Conservation (phyloP, 768 basidiomycete genomes). For the Podaxis sp. region DNA sequence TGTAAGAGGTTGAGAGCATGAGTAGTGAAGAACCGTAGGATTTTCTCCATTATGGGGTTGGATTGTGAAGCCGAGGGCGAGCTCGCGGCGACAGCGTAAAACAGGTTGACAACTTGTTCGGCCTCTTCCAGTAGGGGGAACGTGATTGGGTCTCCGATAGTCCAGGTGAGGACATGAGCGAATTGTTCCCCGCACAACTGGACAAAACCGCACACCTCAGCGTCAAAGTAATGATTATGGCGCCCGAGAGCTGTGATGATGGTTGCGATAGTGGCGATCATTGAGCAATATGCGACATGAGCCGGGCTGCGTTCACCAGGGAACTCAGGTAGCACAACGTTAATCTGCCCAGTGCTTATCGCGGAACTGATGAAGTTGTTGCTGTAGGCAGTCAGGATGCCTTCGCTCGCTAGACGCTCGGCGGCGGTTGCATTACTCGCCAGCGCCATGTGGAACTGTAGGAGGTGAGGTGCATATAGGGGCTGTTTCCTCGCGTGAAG, state of each 20-base stretch:
- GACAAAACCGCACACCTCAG: slow-evolving; percentile 83
- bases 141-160: slow-evolving; percentile 74
- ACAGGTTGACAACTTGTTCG: slow-evolving; percentile 75
- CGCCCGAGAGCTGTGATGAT: slow-evolving; percentile 63
- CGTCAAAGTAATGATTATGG: slow-evolving; percentile 76
- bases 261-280: slow-evolving; percentile 77
- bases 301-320: slow-evolving; percentile 77
- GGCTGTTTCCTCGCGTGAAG: slow-evolving; percentile 64
- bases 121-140: slow-evolving; percentile 80
- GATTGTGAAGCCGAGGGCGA: slow-evolving; percentile 44
- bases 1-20: slow-evolving; percentile 76
- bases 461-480: slow-evolving; percentile 73
- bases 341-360: slow-evolving; percentile 75
- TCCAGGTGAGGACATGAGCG: slow-evolving; percentile 76
- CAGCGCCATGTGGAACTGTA: slow-evolving; percentile 85
- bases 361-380: slow-evolving; percentile 76
- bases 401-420: slow-evolving; percentile 83
- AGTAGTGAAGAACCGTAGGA: slow-evolving; percentile 67
- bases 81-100: slow-evolving; percentile 69
- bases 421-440: slow-evolving; percentile 76
- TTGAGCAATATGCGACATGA: slow-evolving; percentile 80
- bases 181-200: slow-evolving; percentile 86
- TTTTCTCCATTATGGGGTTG: slow-evolving; percentile 55
- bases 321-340: slow-evolving; percentile 64
- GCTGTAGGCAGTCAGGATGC: slow-evolving; percentile 78